Percentiles rank a stretch among this genome's conserved stretches.
Evolutionary conservation across 139 green algal genomes (phyloP).

Genomic region (Closterium sp.): DNA sequence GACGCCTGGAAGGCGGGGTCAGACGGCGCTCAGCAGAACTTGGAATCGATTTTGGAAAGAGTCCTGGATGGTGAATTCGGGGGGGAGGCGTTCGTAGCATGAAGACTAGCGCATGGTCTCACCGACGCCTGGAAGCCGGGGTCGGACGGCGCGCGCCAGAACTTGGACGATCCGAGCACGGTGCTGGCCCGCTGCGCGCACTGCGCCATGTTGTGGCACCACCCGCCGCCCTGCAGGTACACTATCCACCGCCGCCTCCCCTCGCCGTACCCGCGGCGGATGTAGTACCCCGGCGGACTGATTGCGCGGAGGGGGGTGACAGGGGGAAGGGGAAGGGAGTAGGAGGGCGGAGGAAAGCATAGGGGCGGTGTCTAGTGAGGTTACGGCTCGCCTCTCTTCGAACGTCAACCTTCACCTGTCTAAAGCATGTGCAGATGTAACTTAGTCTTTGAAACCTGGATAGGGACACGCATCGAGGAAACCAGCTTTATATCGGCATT

Average conservation of each 20-base stretch:
- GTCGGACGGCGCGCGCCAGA: neutral
- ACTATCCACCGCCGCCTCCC: neutral
- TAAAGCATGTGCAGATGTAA: too few species aligned
- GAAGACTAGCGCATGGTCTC: neutral
- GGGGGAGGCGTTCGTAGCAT: neutral
- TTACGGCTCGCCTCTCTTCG: too few species aligned
- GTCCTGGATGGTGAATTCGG: neutral
- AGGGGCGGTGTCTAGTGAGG: too few species aligned
- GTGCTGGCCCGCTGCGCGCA: neutral
- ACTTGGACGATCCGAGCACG: slow-evolving; percentile 1
- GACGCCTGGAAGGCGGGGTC: neutral
- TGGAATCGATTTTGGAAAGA: too few species aligned
- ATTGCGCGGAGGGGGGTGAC: neutral
- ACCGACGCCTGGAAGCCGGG: neutral
- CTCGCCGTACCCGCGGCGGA: neutral
- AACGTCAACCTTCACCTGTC: too few species aligned
- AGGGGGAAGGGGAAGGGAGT: too few species aligned
- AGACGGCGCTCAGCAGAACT: neutral
- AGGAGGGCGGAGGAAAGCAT: neutral
- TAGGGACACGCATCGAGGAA: too few species aligned
- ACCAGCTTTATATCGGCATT: too few species aligned
- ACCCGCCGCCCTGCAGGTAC: slow-evolving; percentile 1
- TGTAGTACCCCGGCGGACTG: slow-evolving; percentile 1
- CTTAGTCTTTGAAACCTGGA: too few species aligned
- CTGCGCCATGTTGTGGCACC: neutral